Percentiles rank a stretch among this genome's conserved stretches.
Evolutionary conservation across 1,139 yeast genomes (phyloP).

Genomic region (Pichia sp.): DNA sequence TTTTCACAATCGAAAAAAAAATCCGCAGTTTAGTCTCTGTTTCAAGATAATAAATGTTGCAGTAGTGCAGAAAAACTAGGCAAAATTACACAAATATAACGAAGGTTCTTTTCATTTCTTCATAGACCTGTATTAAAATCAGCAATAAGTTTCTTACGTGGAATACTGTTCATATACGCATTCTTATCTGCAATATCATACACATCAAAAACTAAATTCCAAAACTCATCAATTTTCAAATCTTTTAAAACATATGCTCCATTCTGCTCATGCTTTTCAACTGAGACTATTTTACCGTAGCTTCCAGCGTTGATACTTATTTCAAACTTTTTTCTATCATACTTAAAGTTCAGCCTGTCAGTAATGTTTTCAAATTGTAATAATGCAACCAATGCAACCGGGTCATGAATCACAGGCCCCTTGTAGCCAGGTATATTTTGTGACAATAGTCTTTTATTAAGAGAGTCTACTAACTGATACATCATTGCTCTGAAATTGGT

Average conservation of each 20-base stretch:
- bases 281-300: slow-evolving; percentile 21
- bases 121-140: too few species aligned
- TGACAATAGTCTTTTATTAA: slow-evolving; percentile 41
- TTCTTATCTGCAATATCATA: slow-evolving; percentile 28
- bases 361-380: slow-evolving; percentile 38
- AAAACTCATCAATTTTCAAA: slow-evolving; percentile 43
- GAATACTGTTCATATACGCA: slow-evolving; percentile 15
- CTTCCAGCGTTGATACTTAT: slow-evolving; percentile 33
- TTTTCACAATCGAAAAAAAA: too few species aligned
- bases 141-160: slow-evolving; percentile 6
- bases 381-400: slow-evolving; percentile 58
- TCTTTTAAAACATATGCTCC: slow-evolving; percentile 43
- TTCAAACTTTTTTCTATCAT: slow-evolving; percentile 30
- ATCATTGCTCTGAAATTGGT: slow-evolving; percentile 46
- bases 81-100: too few species aligned
- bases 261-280: slow-evolving; percentile 29
- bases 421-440: slow-evolving; percentile 35
- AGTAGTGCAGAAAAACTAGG: too few species aligned
- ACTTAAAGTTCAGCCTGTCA: slow-evolving; percentile 30
- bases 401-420: slow-evolving; percentile 83
- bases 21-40: too few species aligned
- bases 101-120: too few species aligned
- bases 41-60: too few species aligned
- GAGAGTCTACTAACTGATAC: slow-evolving; percentile 51
- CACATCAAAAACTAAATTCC: slow-evolving; percentile 43